These are phyloP conservation scores for Basipetospora chlamydospora DNA, from an alignment of 2,329 filamentous ascomycete genomes.

Conservation along the genomic window DNA sequence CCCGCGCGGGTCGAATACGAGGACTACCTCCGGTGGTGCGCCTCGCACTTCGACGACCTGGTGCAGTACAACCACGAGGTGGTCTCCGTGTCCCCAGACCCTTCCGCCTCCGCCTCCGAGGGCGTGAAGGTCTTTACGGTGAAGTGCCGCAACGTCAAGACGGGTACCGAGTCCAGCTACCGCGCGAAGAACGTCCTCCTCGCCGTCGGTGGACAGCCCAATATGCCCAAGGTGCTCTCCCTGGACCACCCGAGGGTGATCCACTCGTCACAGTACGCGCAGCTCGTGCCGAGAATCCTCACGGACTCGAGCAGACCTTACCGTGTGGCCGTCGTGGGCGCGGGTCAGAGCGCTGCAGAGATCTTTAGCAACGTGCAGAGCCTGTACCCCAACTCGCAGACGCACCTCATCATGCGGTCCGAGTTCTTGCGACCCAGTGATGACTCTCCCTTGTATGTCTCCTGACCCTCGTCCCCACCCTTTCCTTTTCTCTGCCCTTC, in stretches of 20 bases:
- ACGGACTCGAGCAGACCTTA: conserved; percentile 35
- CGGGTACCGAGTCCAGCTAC: conserved; percentile 36
- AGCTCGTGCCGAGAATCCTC: conserved; percentile 45
- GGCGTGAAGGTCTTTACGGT: conserved; percentile 53
- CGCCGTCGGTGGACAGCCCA: conserved; percentile 46
- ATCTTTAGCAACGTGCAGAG: conserved; percentile 82
- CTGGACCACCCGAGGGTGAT: conserved; percentile 58
- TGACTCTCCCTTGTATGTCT: conserved; percentile 80
- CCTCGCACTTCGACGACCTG: conserved; percentile 56
- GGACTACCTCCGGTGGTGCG: conserved; percentile 91
- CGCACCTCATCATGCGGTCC: conserved; percentile 65
- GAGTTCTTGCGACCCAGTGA: conserved; percentile 81
- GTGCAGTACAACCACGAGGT: conserved; percentile 72
- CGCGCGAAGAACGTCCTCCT: conserved; percentile 51
- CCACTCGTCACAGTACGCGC: conserved; percentile 78
- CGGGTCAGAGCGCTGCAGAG: conserved; percentile 85
- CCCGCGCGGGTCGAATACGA: conserved; percentile 82
- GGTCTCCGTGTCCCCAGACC: conserved; percentile 49
- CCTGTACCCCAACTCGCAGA: conserved; percentile 68
- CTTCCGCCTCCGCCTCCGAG: conserved; percentile 16
- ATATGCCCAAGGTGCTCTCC: conserved; percentile 56
- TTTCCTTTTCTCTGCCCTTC: conserved; percentile 5
- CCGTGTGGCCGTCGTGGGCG: conserved; percentile 72
- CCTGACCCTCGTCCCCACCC: neutral
- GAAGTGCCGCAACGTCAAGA: conserved; percentile 44